Evolutionary conservation across 2,329 filamentous ascomycete species (phyloP).

Genomic region (Hansfordia pulvinata): DNA sequence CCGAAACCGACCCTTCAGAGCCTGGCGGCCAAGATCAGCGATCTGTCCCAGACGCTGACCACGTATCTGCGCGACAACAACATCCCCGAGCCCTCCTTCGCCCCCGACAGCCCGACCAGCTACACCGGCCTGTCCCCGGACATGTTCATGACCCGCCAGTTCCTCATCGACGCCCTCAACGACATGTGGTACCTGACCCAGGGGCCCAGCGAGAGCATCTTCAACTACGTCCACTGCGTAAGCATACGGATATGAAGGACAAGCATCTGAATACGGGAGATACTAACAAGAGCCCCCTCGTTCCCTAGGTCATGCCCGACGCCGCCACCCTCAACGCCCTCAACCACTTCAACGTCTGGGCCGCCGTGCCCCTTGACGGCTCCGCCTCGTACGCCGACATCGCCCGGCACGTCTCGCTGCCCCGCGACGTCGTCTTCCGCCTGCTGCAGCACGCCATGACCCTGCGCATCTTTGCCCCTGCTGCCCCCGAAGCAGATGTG

Average conservation of each 20-base stretch:
- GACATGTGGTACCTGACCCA: conserved; percentile 31
- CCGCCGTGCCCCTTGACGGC: conserved; percentile 31
- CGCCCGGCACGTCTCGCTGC: conserved; percentile 20
- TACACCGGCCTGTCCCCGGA: conserved; percentile 27
- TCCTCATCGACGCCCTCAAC: conserved; percentile 27
- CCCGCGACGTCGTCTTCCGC: conserved; percentile 22
- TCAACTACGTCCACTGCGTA: conserved; percentile 27
- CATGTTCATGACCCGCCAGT: conserved; percentile 27
- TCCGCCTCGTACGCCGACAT: conserved; percentile 27
- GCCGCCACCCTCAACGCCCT: conserved; percentile 29
- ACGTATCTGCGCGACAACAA: conserved; percentile 26
- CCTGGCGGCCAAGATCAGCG: conserved; percentile 28
- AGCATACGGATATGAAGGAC: conserved; percentile 6
- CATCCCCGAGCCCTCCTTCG: conserved; percentile 25
- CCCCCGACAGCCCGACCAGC: conserved; percentile 25
- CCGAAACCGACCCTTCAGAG: conserved; percentile 22
- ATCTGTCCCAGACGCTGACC: conserved; percentile 26
- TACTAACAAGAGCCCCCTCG: too few species aligned
- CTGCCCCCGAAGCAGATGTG: too few species aligned
- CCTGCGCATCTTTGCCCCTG: conserved; percentile 21
- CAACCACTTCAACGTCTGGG: conserved; percentile 39
- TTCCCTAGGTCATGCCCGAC: conserved; percentile 25
- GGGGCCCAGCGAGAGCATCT: conserved; percentile 34
- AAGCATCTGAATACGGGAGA: conserved; percentile 3
- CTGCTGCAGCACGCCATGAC: conserved; percentile 23